Evolutionary conservation across 2,329 filamentous ascomycete genomes (phyloP), one percentile per base, ranked within the genome.

Genomic region (Aspergillus sclerotialis): DNA sequence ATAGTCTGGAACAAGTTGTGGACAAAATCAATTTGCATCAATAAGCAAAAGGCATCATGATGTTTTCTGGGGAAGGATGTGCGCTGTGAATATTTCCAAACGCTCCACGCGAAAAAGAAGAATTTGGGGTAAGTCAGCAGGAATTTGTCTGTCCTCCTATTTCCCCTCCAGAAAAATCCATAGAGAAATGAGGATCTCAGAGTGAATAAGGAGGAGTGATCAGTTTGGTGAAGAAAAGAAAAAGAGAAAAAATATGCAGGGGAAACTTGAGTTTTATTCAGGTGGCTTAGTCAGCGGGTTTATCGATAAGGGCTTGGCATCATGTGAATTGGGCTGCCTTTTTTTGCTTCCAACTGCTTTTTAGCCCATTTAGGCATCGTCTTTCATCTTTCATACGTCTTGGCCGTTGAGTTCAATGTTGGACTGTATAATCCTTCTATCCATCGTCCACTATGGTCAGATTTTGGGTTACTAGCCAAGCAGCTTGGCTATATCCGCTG

Each of bases 1-100:
- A 54, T 21, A 72, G 72, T 5, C 65, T 85, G 17, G 73, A 77
- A 37, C 68, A 80, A 40, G 76, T 79, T 3, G 63, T 78, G 0
- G 54, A 58, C 10, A 52, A 48, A 28, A 50, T 64, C 9, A 44
- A 53, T 34, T 46, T 49, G 10, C 41, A 45, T 41, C n/a, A 16
- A 9, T n/a, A 15, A 25, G 25, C 17, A 21, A 31, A 36, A 26
- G 30, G 13, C 2, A 30, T 35, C 9, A 14, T 6, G n/a, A 28
- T 28, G 25, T n/a, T 6, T 7, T 7, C 11, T 11, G 6, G 12
- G 15, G 12, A 42, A 40, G 24, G 46, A 33, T 34, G 56, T 65
- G 62, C 55, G 61, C 64, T 61, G 56, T 53, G 55, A 52, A 55
- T 63, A 61, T 65, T 67, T 68, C 65, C 64, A 63, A 63, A 63